Percentiles rank a stretch among this genome's conserved stretches.
Evolutionary conservation across 1,139 yeast species (phyloP).

Genomic region (Yamadazyma jaroonii): DNA sequence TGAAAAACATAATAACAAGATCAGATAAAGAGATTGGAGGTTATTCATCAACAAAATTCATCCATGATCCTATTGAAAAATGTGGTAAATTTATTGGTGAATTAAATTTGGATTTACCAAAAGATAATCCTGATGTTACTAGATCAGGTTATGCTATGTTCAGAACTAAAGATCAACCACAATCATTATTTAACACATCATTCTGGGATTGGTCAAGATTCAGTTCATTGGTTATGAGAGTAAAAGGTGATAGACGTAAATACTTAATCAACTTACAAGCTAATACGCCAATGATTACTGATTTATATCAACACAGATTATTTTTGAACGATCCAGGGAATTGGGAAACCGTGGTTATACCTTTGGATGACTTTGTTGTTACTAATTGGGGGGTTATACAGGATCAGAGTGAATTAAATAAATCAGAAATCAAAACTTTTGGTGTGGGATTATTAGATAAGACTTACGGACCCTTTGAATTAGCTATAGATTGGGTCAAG

Average conservation of each 20-base stretch:
- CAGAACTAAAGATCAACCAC: slow-evolving; percentile 64
- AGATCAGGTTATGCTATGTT: slow-evolving; percentile 88
- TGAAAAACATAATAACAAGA: slow-evolving; percentile 54
- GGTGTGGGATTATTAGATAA: slow-evolving; percentile 81
- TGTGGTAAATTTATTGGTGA: slow-evolving; percentile 69
- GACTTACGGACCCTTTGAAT: slow-evolving; percentile 71
- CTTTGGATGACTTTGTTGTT: slow-evolving; percentile 74
- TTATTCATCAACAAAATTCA: slow-evolving; percentile 62
- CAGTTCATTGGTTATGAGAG: slow-evolving; percentile 62
- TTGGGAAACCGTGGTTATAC: slow-evolving; percentile 83
- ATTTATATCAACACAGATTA: slow-evolving; percentile 77
- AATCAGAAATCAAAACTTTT: slow-evolving; percentile 63
- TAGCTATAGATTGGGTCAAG: slow-evolving; percentile 72
- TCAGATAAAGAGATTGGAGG: slow-evolving; percentile 80
- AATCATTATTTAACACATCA: slow-evolving; percentile 44
- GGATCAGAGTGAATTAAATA: slow-evolving; percentile 60
- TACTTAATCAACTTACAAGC: slow-evolving; percentile 81
- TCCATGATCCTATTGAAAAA: slow-evolving; percentile 30
- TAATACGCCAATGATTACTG: slow-evolving; percentile 74
- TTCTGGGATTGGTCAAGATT: slow-evolving; percentile 66
- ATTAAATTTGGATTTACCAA: slow-evolving; percentile 71
- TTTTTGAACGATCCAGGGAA: slow-evolving; percentile 71
- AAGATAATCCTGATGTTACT: slow-evolving; percentile 63
- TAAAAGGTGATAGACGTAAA: slow-evolving; percentile 71
- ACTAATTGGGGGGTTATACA: slow-evolving; percentile 84